Conservation (phyloP, 2,329 filamentous ascomycete genomes). For the Monosporascus sp. region DNA sequence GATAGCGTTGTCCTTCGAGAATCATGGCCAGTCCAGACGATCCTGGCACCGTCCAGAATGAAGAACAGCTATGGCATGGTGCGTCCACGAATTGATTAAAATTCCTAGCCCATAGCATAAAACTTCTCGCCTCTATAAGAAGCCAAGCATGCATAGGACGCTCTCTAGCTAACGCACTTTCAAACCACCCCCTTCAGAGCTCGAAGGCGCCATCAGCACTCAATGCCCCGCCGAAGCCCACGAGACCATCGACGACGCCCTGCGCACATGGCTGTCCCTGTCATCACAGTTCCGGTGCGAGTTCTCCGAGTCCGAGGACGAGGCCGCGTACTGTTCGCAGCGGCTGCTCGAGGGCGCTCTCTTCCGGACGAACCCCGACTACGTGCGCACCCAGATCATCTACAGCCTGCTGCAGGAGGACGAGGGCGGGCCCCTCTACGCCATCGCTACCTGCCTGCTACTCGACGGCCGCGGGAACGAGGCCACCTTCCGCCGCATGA, state of each 20-base stretch:
- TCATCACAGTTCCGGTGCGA: slow-evolving; percentile 71
- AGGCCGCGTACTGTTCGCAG: slow-evolving; percentile 74
- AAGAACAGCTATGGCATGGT: slow-evolving; percentile 90
- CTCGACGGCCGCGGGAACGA: slow-evolving; percentile 81
- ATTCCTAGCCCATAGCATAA: background rate
- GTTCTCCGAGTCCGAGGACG: slow-evolving; percentile 70
- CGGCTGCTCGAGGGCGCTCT: slow-evolving; percentile 70
- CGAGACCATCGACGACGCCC: slow-evolving; percentile 70
- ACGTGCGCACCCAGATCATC: slow-evolving; percentile 88
- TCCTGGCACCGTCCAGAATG: slow-evolving; percentile 45
- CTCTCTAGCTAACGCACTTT: background rate
- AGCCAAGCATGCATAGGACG: background rate
- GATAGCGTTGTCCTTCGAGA: slow-evolving; percentile 6
- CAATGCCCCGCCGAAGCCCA: slow-evolving; percentile 40
- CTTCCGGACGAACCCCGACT: slow-evolving; percentile 70
- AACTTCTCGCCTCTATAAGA: background rate
- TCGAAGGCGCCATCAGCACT: slow-evolving; percentile 40
- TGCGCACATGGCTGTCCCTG: slow-evolving; percentile 79
- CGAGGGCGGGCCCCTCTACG: slow-evolving; percentile 70
- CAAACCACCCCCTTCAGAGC: slow-evolving; percentile 30
- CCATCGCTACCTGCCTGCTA: slow-evolving; percentile 77
- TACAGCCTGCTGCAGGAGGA: slow-evolving; percentile 90
- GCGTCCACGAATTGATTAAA: slow-evolving; percentile 23
- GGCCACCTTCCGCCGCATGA: slow-evolving; percentile 78
- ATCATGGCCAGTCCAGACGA: slow-evolving; percentile 12